Evolutionary conservation across 345 rosid genomes (phyloP), one percentile per base, ranked within the genome.

Genomic region (Turritis glabra): DNA sequence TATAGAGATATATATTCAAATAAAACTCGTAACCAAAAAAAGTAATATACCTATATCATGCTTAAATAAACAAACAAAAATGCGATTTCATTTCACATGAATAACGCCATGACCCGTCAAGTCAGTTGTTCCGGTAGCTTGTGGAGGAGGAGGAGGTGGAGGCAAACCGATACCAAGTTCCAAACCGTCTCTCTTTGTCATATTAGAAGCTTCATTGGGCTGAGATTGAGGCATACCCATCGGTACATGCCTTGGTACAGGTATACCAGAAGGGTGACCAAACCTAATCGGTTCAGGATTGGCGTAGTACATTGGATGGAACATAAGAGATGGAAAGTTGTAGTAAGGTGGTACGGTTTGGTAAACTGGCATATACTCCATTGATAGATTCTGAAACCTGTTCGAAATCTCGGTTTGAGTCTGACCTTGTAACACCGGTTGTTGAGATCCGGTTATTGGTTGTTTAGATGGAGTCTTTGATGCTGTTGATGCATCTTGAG

Each of bases 221-320:
- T 64, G 67, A 64, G 66, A 22, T 5, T 48, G 72, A 56, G 72
- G 38, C 46, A 64, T 19, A 56, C 67, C 76, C 8, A 71, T 77
- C 30, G 80, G 72, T 56, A 71, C 5, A 55, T 50, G 67, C 55
- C 80, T 71, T 70, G 76, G 76, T 64, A 64, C 55, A 38, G 80
- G 80, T 71, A 77, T 56, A 47, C 77, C 80, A 57, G 80, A 71
- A 38, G 80, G 80, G 50, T 77, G 77, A 56, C 71, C 26, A 64
- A 64, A 64, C 73, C 67, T 64, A 57, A 77, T 32, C 47, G 12
- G 19, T 48, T 70, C 72, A 71, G 48, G 32, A 38, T 57, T 71
- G 27, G 72, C 13, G 14, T 77, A 71, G 55, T 56, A 65, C 71
- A 71, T 22, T 58, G 76, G 80, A 57, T 64, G 72, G 13, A 64